Evolutionary conservation across 768 basidiomycete genomes (phyloP).

Genomic region (Sarcomyxa edulis): DNA sequence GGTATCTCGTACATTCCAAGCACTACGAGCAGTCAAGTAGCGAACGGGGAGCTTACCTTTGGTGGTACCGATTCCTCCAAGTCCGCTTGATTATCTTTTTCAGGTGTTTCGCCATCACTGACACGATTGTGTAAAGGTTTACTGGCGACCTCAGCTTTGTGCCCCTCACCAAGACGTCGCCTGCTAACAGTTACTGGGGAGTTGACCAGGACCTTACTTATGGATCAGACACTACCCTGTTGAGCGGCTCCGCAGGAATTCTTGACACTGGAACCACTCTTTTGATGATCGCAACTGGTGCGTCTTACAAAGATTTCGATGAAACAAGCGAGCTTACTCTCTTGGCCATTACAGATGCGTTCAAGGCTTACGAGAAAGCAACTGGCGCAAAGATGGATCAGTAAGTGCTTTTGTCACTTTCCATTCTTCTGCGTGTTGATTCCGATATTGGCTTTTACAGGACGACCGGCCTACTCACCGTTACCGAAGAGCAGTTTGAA

Average conservation of each 20-base stretch:
- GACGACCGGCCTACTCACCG: slow-evolving; percentile 49
- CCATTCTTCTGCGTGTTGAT: neutral
- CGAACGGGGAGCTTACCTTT: slow-evolving; percentile 45
- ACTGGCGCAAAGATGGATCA: slow-evolving; percentile 48
- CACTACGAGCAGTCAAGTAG: slow-evolving; percentile 18
- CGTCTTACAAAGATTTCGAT: neutral
- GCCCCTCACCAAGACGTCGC: slow-evolving; percentile 41
- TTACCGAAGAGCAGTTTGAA: slow-evolving; percentile 43
- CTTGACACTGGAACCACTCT: slow-evolving; percentile 59
- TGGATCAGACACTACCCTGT: slow-evolving; percentile 36
- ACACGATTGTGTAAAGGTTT: slow-evolving; percentile 3
- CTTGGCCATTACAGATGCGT: slow-evolving; percentile 32
- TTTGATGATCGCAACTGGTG: slow-evolving; percentile 43
- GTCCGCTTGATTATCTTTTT: slow-evolving; percentile 39
- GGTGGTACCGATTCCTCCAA: slow-evolving; percentile 37
- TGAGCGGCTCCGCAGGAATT: slow-evolving; percentile 46
- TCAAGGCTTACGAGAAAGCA: slow-evolving; percentile 46
- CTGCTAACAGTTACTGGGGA: slow-evolving; percentile 52
- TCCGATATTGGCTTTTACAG: slow-evolving; percentile 16
- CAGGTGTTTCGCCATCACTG: slow-evolving; percentile 24
- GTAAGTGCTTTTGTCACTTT: slow-evolving; percentile 20
- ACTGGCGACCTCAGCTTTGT: slow-evolving; percentile 28
- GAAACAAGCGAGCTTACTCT: neutral
- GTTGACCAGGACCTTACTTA: slow-evolving; percentile 53
- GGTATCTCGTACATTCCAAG: slow-evolving; percentile 51